A percentile compares a stretch with the other conserved stretches of the same genome.
phyloP scores from a whole-genome alignment of 805 yeast genomes.

The Cyberlindnera xylosilytica region DNA sequence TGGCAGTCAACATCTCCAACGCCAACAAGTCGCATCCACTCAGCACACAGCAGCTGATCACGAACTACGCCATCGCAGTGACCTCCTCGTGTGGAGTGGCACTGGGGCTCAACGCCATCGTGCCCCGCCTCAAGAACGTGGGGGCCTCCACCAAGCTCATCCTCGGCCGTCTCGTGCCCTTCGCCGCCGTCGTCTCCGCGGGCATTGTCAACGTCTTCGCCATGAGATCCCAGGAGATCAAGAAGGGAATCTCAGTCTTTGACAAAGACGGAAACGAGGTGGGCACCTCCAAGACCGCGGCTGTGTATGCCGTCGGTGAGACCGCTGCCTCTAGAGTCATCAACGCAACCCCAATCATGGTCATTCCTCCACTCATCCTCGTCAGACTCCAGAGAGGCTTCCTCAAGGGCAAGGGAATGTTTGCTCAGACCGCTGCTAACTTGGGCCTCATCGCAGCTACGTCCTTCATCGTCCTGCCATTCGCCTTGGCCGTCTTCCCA shows the following conservation, averaged over 20 bases:
- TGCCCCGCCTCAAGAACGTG: conserved; percentile 77
- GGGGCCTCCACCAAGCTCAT: conserved; percentile 67
- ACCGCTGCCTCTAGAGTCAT: conserved; percentile 94
- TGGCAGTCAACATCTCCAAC: conserved; percentile 94
- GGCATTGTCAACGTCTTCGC: conserved; percentile 94
- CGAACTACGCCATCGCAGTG: conserved; percentile 85
- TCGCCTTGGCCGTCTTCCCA: conserved; percentile 95
- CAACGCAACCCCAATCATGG: conserved; percentile 98
- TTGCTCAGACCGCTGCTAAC: conserved; percentile 68
- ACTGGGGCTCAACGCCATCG: conserved; percentile 83
- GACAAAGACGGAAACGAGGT: conserved; percentile 63
- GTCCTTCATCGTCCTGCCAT: conserved; percentile 84
- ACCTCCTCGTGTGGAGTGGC: conserved; percentile 95
- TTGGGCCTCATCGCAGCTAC: conserved; percentile 83
- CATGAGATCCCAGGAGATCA: conserved; percentile 94
- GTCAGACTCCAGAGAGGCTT: conserved; percentile 72
- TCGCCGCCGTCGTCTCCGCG: conserved; percentile 98
- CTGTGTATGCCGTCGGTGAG: conserved; percentile 90
- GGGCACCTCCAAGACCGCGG: conserved; percentile 82
- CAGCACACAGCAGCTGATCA: conserved; percentile 69
- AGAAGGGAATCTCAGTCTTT: conserved; percentile 74
- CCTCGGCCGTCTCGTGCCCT: conserved; percentile 87
- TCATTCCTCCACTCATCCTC: conserved; percentile 82
- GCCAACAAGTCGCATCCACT: conserved; percentile 94
- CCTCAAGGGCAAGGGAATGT: conserved; percentile 63